Conservation (phyloP, 169 alveolate species). For the Eimeria sp. region DNA sequence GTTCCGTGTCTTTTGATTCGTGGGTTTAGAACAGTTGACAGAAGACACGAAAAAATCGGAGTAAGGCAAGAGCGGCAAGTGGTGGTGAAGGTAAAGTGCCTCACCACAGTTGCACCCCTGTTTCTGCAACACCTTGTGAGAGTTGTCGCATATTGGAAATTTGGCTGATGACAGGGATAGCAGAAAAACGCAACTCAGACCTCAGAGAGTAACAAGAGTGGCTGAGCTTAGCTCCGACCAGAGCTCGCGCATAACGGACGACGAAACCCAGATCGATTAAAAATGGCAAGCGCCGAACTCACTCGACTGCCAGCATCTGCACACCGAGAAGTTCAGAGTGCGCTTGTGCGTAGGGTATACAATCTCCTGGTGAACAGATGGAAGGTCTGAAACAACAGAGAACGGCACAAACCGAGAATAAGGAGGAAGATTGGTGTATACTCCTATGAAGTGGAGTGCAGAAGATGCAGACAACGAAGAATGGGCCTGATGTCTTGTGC, state of each 20-base stretch:
- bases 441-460: background rate
- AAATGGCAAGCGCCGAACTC: background rate
- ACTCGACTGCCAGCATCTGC: constrained; percentile 91
- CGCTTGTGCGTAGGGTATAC: constrained; percentile 83
- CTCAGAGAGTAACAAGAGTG: background rate
- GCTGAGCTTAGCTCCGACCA: background rate
- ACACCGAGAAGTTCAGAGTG: constrained; percentile 87
- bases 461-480: background rate
- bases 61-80: background rate
- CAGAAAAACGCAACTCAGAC: background rate
- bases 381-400: constrained; percentile 26
- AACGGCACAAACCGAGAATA: background rate
- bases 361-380: constrained; percentile 83
- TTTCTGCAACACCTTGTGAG: constrained; percentile 90
- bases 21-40: background rate
- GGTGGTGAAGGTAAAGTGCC: background rate
- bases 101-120: constrained; percentile 90
- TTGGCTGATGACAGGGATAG: constrained; percentile 78
- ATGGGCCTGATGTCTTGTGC: background rate
- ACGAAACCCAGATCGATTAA: background rate
- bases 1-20: background rate
- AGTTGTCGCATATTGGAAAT: constrained; percentile 92
- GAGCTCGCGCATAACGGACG: background rate
- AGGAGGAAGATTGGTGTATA: background rate
- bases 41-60: background rate